Evolutionary conservation across 768 basidiomycete genomes (phyloP).

Genomic region (Bullera alba): DNA sequence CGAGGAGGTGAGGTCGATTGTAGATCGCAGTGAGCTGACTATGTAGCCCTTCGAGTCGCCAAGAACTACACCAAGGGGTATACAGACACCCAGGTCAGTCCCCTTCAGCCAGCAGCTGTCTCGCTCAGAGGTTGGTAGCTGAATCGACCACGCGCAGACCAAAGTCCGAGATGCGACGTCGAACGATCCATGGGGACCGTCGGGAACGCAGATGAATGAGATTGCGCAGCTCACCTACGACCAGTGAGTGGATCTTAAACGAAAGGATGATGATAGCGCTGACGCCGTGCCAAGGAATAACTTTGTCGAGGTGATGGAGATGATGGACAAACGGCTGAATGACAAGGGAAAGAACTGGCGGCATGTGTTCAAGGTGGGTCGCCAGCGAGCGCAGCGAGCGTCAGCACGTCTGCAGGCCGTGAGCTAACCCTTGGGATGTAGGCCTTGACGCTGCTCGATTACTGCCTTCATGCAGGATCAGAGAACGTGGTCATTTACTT

Average conservation of each 20-base stretch:
- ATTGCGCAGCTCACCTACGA: constrained; percentile 94
- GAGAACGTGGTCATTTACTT: constrained; percentile 99
- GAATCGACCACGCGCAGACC: constrained; percentile 52
- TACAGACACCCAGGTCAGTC: constrained; percentile 57
- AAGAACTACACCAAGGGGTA: constrained; percentile 87
- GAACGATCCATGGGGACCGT: constrained; percentile 97
- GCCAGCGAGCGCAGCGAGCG: not conserved
- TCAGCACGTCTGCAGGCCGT: too few relatives aligned
- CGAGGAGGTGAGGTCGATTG: constrained; percentile 33
- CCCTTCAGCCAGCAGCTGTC: not conserved
- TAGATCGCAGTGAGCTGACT: constrained; percentile 4
- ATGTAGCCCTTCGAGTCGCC: constrained; percentile 69
- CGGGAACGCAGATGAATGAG: constrained; percentile 98
- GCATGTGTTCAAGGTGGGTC: constrained; percentile 88
- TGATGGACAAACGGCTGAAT: constrained; percentile 88
- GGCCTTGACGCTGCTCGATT: constrained; percentile 88
- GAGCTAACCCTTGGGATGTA: constrained; percentile 44
- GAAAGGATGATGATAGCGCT: not conserved
- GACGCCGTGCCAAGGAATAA: constrained; percentile 58
- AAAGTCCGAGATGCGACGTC: constrained; percentile 95
- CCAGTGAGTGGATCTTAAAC: constrained; percentile 58
- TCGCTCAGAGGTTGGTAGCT: not conserved
- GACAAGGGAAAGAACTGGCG: constrained; percentile 99
- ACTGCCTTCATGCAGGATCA: constrained; percentile 88
- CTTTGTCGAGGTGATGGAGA: constrained; percentile 99